Base-by-base conservation (phyloP, 2,329 filamentous ascomycete genomes). In the Aspergillus pseudoglaucus region DNA sequence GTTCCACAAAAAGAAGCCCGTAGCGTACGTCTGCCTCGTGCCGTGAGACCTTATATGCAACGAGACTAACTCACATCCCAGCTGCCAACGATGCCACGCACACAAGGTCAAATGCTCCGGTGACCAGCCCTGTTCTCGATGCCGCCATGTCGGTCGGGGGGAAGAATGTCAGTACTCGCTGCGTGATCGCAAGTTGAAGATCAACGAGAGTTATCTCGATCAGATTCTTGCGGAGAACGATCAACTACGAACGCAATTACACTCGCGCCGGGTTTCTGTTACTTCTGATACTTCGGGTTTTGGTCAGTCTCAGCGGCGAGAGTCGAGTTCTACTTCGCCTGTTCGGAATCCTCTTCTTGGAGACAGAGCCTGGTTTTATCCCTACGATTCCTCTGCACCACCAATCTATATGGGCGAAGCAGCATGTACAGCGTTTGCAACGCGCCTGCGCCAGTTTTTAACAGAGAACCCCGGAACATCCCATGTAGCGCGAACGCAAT, bases 41-140 rank as follows among this genome's bases (percentile, higher is more conserved):
- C n/a, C 15, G 9, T 27, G 25, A 27, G 25, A 12, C 25, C 3
- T 4, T 4, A 27, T 18, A 38, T 22, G 22, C 6, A 22, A 22
- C 6, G 22, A 5, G 15, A 6, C 30, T 17, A 15, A 45, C 30
- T 5, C 6, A 27, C 14, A 14, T n/a, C 10, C 7, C 27, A 58
- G 59, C 6, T 72, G 69, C 32, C 62, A 67, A 50, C 58, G 68
- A 44, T 72, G 70, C 38, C 70, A 72, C 54, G 48, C 58, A 0
- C 69, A 70, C n/a, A 73, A 73, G 47, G 67, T 71, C 25, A 72
- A 68, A 51, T 73, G 70, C 47, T 71, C 69, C 0, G 70, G 70
- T 1, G 60, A 63, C 17, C 60, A 64, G n/a, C 70, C 70, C 3
- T 73, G 70, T 45, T 55, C 59, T 12, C 60, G 63, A 15, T 72